phyloP scores from a whole-genome alignment of 352 stramenopile genomes.

The Pythium periplocum region DNA sequence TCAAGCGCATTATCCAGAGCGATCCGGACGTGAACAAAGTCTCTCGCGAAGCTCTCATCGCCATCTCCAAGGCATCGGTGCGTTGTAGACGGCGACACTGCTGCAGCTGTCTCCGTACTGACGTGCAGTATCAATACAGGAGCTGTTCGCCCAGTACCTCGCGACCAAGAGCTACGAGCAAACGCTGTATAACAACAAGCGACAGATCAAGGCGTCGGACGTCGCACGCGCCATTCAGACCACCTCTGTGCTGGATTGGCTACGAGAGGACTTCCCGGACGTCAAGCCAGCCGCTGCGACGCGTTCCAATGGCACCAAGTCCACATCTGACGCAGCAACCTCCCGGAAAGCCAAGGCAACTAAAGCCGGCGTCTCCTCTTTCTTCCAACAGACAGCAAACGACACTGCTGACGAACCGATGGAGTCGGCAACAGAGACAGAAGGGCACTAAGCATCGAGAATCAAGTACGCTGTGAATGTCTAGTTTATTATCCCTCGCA shows the following conservation, averaged over 20 bases:
- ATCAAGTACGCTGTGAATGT: conserved; percentile 7
- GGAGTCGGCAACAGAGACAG: neutral
- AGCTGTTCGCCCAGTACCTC: conserved; percentile 89
- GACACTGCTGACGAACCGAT: conserved; percentile 3
- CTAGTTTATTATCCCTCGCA: conserved; percentile 18
- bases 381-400: conserved; percentile 35
- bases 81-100: neutral
- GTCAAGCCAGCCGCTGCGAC: conserved; percentile 22
- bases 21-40: conserved; percentile 90
- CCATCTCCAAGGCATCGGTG: conserved; percentile 91
- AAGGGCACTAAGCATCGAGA: neutral
- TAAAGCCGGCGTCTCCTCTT: conserved; percentile 28
- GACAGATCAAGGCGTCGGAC: conserved; percentile 74
- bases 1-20: conserved; percentile 92
- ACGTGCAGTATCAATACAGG: conserved; percentile 23
- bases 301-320: neutral
- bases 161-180: conserved; percentile 87
- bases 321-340: neutral
- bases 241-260: conserved; percentile 71
- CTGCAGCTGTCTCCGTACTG: neutral
- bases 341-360: conserved; percentile 16
- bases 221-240: conserved; percentile 76
- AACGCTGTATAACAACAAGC: conserved; percentile 76
- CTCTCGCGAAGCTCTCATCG: conserved; percentile 88
- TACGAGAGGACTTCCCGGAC: conserved; percentile 82